Conservation (phyloP, 1,139 yeast species). For the Hansenula sp. region DNA sequence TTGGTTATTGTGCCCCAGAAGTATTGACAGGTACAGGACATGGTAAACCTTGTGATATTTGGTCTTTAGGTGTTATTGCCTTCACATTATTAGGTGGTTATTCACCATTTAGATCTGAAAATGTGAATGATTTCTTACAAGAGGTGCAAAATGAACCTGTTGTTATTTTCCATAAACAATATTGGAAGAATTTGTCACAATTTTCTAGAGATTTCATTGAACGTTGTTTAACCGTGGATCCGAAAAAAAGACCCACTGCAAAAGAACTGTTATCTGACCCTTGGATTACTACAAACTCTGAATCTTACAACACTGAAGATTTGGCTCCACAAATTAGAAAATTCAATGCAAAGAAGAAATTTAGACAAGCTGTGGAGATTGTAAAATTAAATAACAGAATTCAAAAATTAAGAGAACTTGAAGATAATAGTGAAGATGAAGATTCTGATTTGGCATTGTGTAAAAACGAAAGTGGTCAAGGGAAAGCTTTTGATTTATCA, state of each 20-base stretch:
- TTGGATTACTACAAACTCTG: constrained; percentile 59
- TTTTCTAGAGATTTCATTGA: constrained; percentile 75
- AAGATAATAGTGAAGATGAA: constrained; percentile 17
- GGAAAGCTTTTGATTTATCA: constrained; percentile 14
- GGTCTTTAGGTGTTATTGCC: constrained; percentile 91
- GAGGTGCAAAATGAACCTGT: constrained; percentile 70
- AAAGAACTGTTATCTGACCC: constrained; percentile 57
- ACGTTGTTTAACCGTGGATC: constrained; percentile 62
- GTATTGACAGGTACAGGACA: constrained; percentile 75
- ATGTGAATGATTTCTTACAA: constrained; percentile 70
- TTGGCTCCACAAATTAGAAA: constrained; percentile 68
- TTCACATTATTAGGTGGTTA: constrained; percentile 90
- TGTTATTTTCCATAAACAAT: constrained; percentile 80
- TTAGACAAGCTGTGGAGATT: constrained; percentile 81
- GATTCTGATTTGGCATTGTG: constrained; percentile 21
- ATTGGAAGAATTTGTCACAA: constrained; percentile 76
- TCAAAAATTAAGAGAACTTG: constrained; percentile 54
- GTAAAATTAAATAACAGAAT: constrained; percentile 75
- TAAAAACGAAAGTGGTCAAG: constrained; percentile 3
- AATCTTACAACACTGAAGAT: constrained; percentile 50
- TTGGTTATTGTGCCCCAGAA: constrained; percentile 95
- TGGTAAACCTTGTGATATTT: constrained; percentile 88
- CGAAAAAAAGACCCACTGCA: constrained; percentile 65
- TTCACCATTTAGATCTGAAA: constrained; percentile 87
- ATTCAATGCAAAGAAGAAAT: constrained; percentile 81